A percentile compares a stretch with the other conserved stretches of the same genome.
phyloP scores from a whole-genome alignment of 495 filamentous ascomycete species.

The Penicillium taxi region DNA sequence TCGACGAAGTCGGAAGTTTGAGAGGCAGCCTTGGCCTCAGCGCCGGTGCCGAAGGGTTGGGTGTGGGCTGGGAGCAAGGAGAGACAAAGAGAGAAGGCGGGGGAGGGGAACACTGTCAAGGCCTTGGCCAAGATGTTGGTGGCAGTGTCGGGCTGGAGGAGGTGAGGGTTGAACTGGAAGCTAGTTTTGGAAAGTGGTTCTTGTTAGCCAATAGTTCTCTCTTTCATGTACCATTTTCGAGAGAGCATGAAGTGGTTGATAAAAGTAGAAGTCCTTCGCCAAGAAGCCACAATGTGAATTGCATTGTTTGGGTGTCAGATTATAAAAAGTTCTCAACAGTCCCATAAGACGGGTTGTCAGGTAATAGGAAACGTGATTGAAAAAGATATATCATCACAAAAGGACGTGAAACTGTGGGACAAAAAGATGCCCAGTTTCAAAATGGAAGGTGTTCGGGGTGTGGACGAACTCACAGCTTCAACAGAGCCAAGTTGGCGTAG shows the following conservation, averaged over 20 bases:
- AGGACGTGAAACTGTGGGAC: no score
- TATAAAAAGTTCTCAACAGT: constrained; percentile 30
- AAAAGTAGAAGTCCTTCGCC: background rate
- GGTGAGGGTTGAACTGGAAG: constrained; percentile 99
- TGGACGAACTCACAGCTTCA: constrained; percentile 91
- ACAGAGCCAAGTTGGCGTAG: constrained; percentile 88
- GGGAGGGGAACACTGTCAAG: constrained; percentile 92
- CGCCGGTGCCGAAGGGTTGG: constrained; percentile 48
- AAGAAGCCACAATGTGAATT: no score
- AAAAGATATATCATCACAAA: constrained; percentile 57
- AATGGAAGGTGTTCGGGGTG: constrained; percentile 5
- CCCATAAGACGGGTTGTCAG: constrained; percentile 49
- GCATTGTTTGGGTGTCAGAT: constrained; percentile 21
- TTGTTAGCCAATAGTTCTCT: constrained; percentile 4
- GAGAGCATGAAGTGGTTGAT: background rate
- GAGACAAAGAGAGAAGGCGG: constrained; percentile 89
- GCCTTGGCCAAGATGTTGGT: constrained; percentile 99
- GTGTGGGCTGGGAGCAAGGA: constrained; percentile 80
- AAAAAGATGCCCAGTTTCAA: constrained; percentile 3
- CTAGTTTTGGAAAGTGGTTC: constrained; percentile 38
- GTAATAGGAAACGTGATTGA: constrained; percentile 97
- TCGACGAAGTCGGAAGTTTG: constrained; percentile 60
- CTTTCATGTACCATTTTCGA: no score
- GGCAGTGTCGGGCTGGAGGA: constrained; percentile 88
- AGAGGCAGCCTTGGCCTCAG: constrained; percentile 55